Evolutionary conservation across 2,329 filamentous ascomycete genomes (phyloP).

Genomic region (Claviceps quebecensis): DNA sequence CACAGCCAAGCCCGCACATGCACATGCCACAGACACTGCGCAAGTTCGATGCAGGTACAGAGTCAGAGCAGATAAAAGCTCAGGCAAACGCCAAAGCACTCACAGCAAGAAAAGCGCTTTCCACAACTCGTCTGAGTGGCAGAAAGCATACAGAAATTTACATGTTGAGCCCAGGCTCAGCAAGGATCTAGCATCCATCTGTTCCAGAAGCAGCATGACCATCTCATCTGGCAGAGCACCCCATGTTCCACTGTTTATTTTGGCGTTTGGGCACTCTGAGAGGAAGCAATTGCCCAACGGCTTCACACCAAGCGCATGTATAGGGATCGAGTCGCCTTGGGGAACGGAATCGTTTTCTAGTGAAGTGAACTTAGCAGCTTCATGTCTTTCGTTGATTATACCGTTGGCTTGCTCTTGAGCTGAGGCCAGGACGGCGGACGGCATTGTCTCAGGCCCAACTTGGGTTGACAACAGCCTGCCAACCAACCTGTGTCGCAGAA

Average conservation of each 20-base stretch:
- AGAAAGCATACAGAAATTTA: conserved; percentile 76
- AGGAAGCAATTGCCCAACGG: conserved; percentile 75
- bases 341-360: neutral
- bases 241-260: conserved; percentile 51
- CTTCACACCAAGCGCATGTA: conserved; percentile 72
- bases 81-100: conserved; percentile 25
- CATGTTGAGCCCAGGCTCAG: conserved; percentile 61
- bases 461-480: neutral
- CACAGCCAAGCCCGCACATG: neutral
- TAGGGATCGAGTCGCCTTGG: conserved; percentile 42
- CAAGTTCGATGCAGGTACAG: conserved; percentile 6
- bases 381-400: neutral
- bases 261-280: conserved; percentile 50
- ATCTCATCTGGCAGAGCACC: conserved; percentile 66
- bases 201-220: conserved; percentile 61
- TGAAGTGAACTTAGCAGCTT: neutral
- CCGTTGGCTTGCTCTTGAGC: neutral
- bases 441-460: conserved; percentile 2
- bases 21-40: neutral
- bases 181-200: conserved; percentile 49
- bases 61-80: neutral
- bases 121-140: conserved; percentile 76
- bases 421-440: neutral
- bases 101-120: conserved; percentile 73
- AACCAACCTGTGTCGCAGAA: neutral